Evolutionary conservation across 805 yeast species (phyloP), one percentile per base, ranked within the genome.

Genomic region (Yamadazyma paraphyllophila): DNA sequence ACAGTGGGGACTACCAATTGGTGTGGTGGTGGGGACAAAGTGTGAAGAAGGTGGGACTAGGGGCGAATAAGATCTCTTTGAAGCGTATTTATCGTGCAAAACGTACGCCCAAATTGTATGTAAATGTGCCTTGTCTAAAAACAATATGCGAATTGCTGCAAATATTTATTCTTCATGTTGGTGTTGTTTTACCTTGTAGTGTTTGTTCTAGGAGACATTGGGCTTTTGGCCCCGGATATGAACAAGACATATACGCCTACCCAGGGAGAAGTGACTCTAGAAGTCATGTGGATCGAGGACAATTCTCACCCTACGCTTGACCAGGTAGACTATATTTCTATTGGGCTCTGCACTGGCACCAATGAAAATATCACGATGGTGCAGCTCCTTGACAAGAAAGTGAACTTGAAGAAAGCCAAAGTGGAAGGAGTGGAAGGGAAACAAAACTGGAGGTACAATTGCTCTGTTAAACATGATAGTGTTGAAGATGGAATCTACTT

Each of bases 401-500:
- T 36, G 11, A 9, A 8, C 13, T 9, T 34, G 10, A 29, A 29
- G 10, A 16, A 20, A 2, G 20, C 15, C 2, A 3, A 31, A 14
- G 34, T 29, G 8, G 15, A 36, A 34, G 34, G 37, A 9, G 12
- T 2, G 13, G n/a, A 32, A 7, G 20, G 29, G 4, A 13, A 36
- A 8, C 24, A 40, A 12, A 31, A 25, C 11, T 47, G 50, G 50
- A 16, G 32, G 13, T 43, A 39, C 25, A 36, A 35, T 10, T 13
- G 30, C n/a, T 15, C 14, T 6, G 13, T 47, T 7, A 14, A 40
- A 33, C 20, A 32, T 12, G 13, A 20, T 6, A 4, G 20, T 7
- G 39, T 45, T 12, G 41, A 44, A 16, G 46, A 48, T 38, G 55
- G 53, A 7, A 15, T 49, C 11, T 50, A 52, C 30, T 52, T 36